These are phyloP conservation scores for Galerina marginata DNA, from an alignment of 768 basidiomycete species.

Conservation along the genomic window DNA sequence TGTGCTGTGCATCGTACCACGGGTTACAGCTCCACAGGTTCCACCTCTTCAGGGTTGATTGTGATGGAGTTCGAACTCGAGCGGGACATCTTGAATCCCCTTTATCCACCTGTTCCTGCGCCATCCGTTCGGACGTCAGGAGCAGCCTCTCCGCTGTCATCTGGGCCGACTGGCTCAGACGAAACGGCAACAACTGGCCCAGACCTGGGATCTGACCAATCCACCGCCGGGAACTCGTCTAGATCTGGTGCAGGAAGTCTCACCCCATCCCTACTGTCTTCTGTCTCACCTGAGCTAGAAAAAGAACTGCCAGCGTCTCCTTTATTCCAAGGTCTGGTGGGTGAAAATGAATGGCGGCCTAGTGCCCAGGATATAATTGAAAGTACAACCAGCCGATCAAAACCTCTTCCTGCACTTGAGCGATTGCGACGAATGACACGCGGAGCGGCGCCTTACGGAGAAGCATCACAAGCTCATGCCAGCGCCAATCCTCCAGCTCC, in stretches of 20 bases:
- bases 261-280: slow-evolving; percentile 10
- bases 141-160: background rate
- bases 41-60: slow-evolving; percentile 43
- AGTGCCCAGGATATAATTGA: slow-evolving; percentile 66
- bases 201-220: slow-evolving; percentile 16
- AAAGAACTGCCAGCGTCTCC: slow-evolving; percentile 2
- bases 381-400: slow-evolving; percentile 70
- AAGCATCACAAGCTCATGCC: background rate
- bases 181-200: background rate
- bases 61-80: slow-evolving; percentile 86
- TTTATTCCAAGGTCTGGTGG: slow-evolving; percentile 21
- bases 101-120: slow-evolving; percentile 52
- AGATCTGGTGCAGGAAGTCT: slow-evolving; percentile 3
- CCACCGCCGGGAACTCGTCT: slow-evolving; percentile 14
- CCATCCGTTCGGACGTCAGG: background rate
- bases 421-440: slow-evolving; percentile 58
- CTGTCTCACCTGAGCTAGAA: background rate
- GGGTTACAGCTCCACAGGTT: slow-evolving; percentile 11
- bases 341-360: slow-evolving; percentile 46
- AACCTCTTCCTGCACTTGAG: slow-evolving; percentile 73
- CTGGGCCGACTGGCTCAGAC: background rate
- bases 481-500: background rate
- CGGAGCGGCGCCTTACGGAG: slow-evolving; percentile 11
- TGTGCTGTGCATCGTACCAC: slow-evolving; percentile 65
- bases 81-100: slow-evolving; percentile 68